Base-by-base conservation (phyloP, 176 grass and related monocot species). In the Musa acuminata region DNA sequence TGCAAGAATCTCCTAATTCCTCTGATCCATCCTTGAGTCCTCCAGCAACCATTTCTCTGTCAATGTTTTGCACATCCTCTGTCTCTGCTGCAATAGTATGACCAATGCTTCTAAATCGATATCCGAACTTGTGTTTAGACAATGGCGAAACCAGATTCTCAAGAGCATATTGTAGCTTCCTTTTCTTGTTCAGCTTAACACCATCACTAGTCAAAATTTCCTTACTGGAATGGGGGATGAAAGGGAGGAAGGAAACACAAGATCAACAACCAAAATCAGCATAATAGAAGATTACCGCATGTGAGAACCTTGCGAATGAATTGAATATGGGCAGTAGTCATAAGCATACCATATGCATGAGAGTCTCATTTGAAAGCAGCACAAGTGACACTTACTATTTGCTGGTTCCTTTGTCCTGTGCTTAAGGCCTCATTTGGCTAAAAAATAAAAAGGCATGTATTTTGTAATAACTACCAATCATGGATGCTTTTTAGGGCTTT, bases 91-190 rank as follows among this genome's bases (percentile, higher is more conserved):
- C 49, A 16, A 13, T 23, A 23, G 21, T 20, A 8, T 23, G 59
- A 66, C 24, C 49, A 11, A 27, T 13, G 21, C 20, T 77, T 13
- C 49, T 64, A 52, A 27, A 51, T 27, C 75, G 58, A 26, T 77
- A 20, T 65, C 75, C 1, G 10, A 65, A 77, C 60, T 77, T 77
- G 75, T 77, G 75, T 49, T 77, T 77, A 77, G 75, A 16, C 20
- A 27, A 25, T 11, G 64, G 77, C 25, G 71, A 21, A 55, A 48
- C 12, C 8, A 52, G 27, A 68, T 78, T 63, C 51, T 58, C 66
- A 9, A 59, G 65, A 52, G 59, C 66, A 79, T 49, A 49, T 14
- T 60, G 52, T 49, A 71, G 66, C 53, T 79, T 79, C 53, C 77
- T 79, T 49, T 71, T 79, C 65, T 59, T 79, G 24, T 79, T 79